Evolutionary conservation across 345 rosid species (phyloP).

Genomic region (Hypericum androsaemum): DNA sequence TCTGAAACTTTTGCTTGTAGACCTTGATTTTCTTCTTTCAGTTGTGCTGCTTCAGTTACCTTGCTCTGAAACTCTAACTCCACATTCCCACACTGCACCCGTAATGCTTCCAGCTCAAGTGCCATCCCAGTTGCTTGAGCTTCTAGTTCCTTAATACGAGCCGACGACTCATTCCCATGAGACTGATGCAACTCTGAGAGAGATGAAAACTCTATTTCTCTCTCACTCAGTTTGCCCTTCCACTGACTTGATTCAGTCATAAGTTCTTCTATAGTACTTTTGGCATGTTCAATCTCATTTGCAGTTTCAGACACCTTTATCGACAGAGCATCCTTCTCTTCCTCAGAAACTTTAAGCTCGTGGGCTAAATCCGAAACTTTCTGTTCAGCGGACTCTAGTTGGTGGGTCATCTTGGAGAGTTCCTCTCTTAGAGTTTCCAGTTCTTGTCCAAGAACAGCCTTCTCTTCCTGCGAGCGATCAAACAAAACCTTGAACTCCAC

Average conservation of each 20-base stretch:
- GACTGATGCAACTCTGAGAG: conserved; percentile 44
- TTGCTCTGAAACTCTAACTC: conserved; percentile 40
- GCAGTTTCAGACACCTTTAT: conserved; percentile 37
- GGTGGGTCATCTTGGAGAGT: conserved; percentile 17
- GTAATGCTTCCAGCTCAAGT: conserved; percentile 39
- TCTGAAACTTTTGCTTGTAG: conserved; percentile 22
- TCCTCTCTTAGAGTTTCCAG: conserved; percentile 29
- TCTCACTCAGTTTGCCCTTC: conserved; percentile 38
- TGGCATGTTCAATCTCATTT: conserved; percentile 44
- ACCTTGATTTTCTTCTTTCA: conserved; percentile 34
- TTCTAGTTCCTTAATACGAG: conserved; percentile 31
- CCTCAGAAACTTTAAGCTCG: conserved; percentile 12
- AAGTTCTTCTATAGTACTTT: conserved; percentile 27
- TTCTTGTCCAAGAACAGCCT: conserved; percentile 31
- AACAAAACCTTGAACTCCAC: conserved; percentile 26
- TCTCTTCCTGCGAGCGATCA: conserved; percentile 39
- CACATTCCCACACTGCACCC: conserved; percentile 28
- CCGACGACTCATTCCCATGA: conserved; percentile 37
- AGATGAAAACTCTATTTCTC: conserved; percentile 42
- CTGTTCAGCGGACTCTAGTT: conserved; percentile 2
- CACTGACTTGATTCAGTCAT: conserved; percentile 31
- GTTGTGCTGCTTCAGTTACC: conserved; percentile 33
- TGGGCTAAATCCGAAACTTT: conserved; percentile 3
- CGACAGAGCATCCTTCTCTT: background rate
- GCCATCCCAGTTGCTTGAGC: conserved; percentile 33